Percentiles rank a stretch among this genome's conserved stretches.
Conservation (phyloP, 441 rosid species). For the Populus hybrid region DNA sequence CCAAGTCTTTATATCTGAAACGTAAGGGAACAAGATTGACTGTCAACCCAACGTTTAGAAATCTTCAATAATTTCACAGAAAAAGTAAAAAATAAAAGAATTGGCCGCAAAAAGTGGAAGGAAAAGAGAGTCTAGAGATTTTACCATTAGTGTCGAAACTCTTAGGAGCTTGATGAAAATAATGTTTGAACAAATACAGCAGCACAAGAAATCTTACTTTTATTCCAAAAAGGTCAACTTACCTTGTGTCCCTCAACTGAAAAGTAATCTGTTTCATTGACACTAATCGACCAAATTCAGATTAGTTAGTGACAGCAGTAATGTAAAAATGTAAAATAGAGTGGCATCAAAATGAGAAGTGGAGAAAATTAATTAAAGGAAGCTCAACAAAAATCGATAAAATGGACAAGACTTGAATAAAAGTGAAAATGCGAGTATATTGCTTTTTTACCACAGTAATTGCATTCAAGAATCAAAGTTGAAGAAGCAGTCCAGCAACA, state of each 20-base stretch:
- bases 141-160: constrained; percentile 86
- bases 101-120: neutral
- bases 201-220: constrained; percentile 67
- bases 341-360: too few species aligned
- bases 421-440: too few species aligned
- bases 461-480: neutral
- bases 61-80: neutral
- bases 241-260: constrained; percentile 80
- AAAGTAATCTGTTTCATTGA: constrained; percentile 55
- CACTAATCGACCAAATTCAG: neutral
- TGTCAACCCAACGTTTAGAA: constrained; percentile 7
- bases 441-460: neutral
- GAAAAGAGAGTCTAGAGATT: neutral
- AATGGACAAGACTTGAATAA: neutral
- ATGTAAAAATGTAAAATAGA: too few species aligned
- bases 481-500: neutral
- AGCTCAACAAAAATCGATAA: too few species aligned
- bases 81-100: too few species aligned
- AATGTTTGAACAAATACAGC: constrained; percentile 73
- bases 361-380: neutral
- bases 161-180: constrained; percentile 74
- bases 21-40: constrained; percentile 17
- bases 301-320: neutral
- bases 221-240: constrained; percentile 96
- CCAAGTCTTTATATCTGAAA: constrained; percentile 64